Base-by-base conservation (phyloP, 2,329 filamentous ascomycete species). In the Colletotrichum sp. region DNA sequence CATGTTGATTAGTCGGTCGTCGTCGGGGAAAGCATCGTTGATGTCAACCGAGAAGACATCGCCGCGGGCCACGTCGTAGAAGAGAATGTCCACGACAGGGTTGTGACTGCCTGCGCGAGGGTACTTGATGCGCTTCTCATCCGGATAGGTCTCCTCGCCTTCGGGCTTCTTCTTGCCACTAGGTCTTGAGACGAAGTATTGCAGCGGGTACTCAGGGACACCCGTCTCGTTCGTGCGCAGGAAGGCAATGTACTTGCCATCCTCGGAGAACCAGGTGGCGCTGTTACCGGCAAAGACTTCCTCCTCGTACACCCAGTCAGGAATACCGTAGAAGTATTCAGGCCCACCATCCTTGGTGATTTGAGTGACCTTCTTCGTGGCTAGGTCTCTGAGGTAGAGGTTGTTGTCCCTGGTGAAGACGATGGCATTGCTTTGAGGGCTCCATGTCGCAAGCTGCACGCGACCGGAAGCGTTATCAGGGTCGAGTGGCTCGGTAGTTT, bases 41-140 rank as follows among this genome's bases (percentile, higher is more conserved):
- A 96, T 93, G 10, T 94, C 89, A 32, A 98, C 94, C 21, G 92
- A 91, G 81, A 98, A 98, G 10, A 94, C 90, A 74, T 98, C 93
- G 3, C 90, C 90, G 80, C 93, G 94, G 12, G 88, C 89, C 24
- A 98, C 88, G 78, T 98, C 96, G 84, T 96, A 98, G 84, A 98
- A 98, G 70, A 95, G 90, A 36, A 99, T 86, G 76, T 95, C 92
- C 5, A 99, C 96, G 16, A 95, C 91, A 1, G 97, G 97, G 83
- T 99, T 99, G 62, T 96, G 96, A 3, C 96, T 93, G 5, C 97
- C 97, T 24, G 97, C 94, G 84, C 98, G 98, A 63, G 97, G 97
- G 81, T 99, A 99, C 84, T 99, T 99, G 90, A 99, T 97, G 79
- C 96, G 88, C 77, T 94, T 92, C 43, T 96, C 93, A 81, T 98